Base-by-base conservation (phyloP, 1,284 basidiomycete genomes). In the Ceratorhiza oryzae-sativae region DNA sequence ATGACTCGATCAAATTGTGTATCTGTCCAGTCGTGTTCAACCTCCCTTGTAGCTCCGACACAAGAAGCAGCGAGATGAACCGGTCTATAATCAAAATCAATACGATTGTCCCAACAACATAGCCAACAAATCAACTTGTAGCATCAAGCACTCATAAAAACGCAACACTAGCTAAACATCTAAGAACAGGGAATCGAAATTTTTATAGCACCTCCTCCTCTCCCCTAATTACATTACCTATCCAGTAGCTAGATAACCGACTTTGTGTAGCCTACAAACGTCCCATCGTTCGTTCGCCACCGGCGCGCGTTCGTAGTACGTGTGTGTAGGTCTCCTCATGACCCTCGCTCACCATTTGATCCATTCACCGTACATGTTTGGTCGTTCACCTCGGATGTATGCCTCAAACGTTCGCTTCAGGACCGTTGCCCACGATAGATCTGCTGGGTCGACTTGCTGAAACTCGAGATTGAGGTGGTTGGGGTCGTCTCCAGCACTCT, bases 331-430 rank as follows among this genome's bases (percentile, higher is more conserved):
- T n/a, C 48, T 46, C 27, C 10, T 48, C 60, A n/a, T 32, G 42
- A 3, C 25, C n/a, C 30, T 36, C 18, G n/a, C 25, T 56, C 51
- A 74, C 82, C 83, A 83, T 60, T 79, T 75, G 59, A 84, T 75
- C 81, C 90, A 94, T 80, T 95, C 93, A 67, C 93, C 94, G 77
- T 95, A 97, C 90, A 95, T 92, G 80, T 95, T 96, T 15, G 94
- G 93, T 74, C 85, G 82, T 81, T 97, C 95, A 20, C 90, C 92
- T 53, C 95, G 87, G 71, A 97, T 78, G 80, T 92, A 97, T 34
- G 88, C 86, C 82, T 97, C 95, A 77, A 96, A 97, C 53, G 93
- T 95, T 77, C 95, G 85, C 83, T 97, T 97, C 74, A 97, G 80
- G 39, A 96, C 93, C 6, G 94, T 91, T 27, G 91, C 86, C 95